These are phyloP conservation scores for Xylaria nigripes DNA, from an alignment of 495 filamentous ascomycete species.

Conservation along the genomic window DNA sequence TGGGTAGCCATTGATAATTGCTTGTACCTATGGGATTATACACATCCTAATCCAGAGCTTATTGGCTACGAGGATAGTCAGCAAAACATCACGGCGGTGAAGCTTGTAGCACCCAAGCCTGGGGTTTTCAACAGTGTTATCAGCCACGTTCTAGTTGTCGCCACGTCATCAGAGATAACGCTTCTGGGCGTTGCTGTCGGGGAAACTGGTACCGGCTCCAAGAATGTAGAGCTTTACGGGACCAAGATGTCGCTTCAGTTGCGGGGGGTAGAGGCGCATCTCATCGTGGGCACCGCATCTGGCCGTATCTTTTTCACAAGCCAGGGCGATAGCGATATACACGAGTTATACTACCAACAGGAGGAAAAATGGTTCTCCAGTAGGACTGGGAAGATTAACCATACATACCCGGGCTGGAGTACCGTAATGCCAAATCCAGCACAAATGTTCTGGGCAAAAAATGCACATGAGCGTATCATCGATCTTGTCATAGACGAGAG, in stretches of 20 bases:
- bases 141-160: slow-evolving; percentile 78
- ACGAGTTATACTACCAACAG: slow-evolving; percentile 91
- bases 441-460: slow-evolving; percentile 24
- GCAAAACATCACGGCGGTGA: slow-evolving; percentile 77
- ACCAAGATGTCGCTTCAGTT: slow-evolving; percentile 71
- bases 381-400: slow-evolving; percentile 73
- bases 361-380: slow-evolving; percentile 93
- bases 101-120: slow-evolving; percentile 65
- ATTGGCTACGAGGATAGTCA: slow-evolving; percentile 85
- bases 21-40: slow-evolving; percentile 97
- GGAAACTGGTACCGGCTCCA: slow-evolving; percentile 51
- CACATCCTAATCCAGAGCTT: slow-evolving; percentile 73
- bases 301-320: slow-evolving; percentile 91
- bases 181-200: slow-evolving; percentile 68
- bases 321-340: slow-evolving; percentile 71
- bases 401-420: slow-evolving; percentile 67
- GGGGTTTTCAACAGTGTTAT: slow-evolving; percentile 81
- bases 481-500: slow-evolving; percentile 84
- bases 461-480: slow-evolving; percentile 49
- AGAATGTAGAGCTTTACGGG: slow-evolving; percentile 66
- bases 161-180: slow-evolving; percentile 74
- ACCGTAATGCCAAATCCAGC: slow-evolving; percentile 54
- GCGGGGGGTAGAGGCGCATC: slow-evolving; percentile 58
- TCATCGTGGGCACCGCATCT: slow-evolving; percentile 68
- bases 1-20: slow-evolving; percentile 95